These are phyloP conservation scores for Inga leiocalycina DNA, from an alignment of 306 rosid genomes.

Conservation along the genomic window DNA sequence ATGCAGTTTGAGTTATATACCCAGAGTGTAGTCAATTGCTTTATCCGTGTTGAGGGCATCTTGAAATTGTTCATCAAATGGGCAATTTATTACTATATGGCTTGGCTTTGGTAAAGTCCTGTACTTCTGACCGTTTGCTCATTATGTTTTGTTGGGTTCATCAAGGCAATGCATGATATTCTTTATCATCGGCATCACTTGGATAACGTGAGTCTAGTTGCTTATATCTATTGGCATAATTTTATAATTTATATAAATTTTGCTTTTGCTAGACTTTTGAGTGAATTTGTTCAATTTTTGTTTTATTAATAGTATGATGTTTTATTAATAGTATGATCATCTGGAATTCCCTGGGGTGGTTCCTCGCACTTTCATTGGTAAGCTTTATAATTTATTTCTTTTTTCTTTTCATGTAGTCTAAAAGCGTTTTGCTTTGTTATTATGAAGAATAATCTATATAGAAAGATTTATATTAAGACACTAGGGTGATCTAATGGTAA, in stretches of 20 bases:
- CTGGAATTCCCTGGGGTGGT: slow-evolving; percentile 92
- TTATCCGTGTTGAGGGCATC: background rate
- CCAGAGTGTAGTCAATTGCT: background rate
- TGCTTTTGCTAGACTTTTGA: slow-evolving; percentile 10
- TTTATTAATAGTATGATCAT: slow-evolving; percentile 96
- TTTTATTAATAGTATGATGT: too few relatives aligned
- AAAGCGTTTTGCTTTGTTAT: background rate
- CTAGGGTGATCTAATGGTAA: background rate
- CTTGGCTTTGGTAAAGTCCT: background rate
- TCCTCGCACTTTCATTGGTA: slow-evolving; percentile 92
- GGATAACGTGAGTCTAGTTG: slow-evolving; percentile 57
- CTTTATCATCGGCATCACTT: slow-evolving; percentile 67
- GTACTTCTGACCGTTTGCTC: slow-evolving; percentile 19
- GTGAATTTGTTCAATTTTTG: slow-evolving; percentile 21
- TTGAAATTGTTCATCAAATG: background rate
- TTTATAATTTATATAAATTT: slow-evolving; percentile 4
- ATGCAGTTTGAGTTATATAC: background rate
- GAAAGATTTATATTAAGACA: background rate
- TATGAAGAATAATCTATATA: background rate
- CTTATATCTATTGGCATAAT: background rate
- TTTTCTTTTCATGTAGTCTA: background rate
- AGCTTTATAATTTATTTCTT: slow-evolving; percentile 17
- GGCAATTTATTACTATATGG: background rate
- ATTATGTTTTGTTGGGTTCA: slow-evolving; percentile 1
- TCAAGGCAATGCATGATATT: slow-evolving; percentile 86